These are phyloP conservation scores for Sporobolomyces roseus DNA, from an alignment of 768 basidiomycete genomes.

Conservation along the genomic window DNA sequence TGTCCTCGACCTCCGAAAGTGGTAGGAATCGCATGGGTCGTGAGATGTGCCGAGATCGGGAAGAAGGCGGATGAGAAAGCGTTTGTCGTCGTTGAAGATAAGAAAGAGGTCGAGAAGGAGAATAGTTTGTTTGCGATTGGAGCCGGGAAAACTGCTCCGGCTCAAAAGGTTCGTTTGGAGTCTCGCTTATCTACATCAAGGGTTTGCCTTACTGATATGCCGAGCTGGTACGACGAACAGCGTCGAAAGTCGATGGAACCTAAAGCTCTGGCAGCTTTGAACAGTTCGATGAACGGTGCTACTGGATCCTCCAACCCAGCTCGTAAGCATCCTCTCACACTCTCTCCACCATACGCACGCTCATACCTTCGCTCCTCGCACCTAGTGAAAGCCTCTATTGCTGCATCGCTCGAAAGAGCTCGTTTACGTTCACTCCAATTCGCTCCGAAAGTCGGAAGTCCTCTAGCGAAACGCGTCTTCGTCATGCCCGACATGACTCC, in stretches of 20 bases:
- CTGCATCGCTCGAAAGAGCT: conserved; percentile 39
- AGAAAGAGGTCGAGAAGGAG: conserved; percentile 25
- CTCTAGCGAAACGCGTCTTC: conserved; percentile 35
- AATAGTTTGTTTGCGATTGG: conserved; percentile 20
- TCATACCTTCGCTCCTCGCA: background rate
- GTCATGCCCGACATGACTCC: conserved; percentile 14
- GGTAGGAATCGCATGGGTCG: conserved; percentile 84
- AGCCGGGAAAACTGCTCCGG: conserved; percentile 3
- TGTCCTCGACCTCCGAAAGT: conserved; percentile 49
- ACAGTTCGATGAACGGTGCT: background rate
- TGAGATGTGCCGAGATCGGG: conserved; percentile 72
- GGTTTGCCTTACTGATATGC: too few species aligned
- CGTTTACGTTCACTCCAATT: conserved; percentile 29
- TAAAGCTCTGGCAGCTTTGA: conserved; percentile 33
- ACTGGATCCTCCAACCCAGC: conserved; percentile 3
- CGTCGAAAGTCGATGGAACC: conserved; percentile 40
- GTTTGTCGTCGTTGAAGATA: conserved; percentile 30
- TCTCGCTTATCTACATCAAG: too few species aligned
- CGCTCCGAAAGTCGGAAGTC: conserved; percentile 36
- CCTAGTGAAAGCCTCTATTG: conserved; percentile 37
- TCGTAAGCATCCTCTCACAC: conserved; percentile 7
- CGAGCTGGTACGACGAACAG: too few species aligned
- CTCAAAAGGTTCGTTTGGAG: conserved; percentile 18
- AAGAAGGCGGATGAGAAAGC: conserved; percentile 60
- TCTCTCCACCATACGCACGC: too few species aligned